These are phyloP conservation scores for Phytophthora capsici DNA, from an alignment of 352 stramenopile genomes.

Conservation along the genomic window DNA sequence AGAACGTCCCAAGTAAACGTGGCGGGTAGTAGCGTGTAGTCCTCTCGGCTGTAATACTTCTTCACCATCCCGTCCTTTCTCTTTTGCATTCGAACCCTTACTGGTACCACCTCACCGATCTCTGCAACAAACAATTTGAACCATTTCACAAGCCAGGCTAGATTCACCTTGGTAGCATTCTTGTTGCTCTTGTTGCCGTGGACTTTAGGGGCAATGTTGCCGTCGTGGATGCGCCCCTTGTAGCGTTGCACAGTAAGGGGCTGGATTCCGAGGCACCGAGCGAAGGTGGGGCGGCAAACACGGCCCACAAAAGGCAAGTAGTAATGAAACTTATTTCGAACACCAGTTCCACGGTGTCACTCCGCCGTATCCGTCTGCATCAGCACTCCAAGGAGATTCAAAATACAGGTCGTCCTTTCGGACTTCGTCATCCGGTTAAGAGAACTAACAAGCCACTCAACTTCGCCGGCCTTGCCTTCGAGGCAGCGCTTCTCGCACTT, in stretches of 20 bases:
- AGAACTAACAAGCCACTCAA: conserved; percentile 7
- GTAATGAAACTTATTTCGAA: conserved; percentile 1
- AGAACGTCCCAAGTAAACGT: conserved; percentile 20
- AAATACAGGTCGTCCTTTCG: conserved; percentile 5
- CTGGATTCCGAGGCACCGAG: not conserved
- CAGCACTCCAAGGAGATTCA: too few species aligned
- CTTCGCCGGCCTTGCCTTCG: not conserved
- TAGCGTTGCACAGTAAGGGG: not conserved
- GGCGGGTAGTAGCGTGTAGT: conserved; percentile 8
- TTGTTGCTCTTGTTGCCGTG: not conserved
- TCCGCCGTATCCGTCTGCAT: conserved; percentile 8
- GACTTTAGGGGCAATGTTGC: not conserved
- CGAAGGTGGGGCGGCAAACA: not conserved
- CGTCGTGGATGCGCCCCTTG: not conserved
- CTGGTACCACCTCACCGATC: conserved; percentile 14
- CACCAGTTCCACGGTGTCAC: not conserved
- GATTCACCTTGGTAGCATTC: not conserved
- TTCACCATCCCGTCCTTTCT: not conserved
- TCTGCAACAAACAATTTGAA: conserved; percentile 1
- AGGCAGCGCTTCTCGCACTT: not conserved
- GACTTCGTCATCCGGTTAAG: not conserved
- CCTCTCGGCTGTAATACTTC: conserved; percentile 12
- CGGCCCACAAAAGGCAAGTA: not conserved
- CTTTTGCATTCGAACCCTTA: conserved; percentile 1
- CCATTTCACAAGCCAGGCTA: conserved; percentile 8